These are phyloP conservation scores for Hypsizygus marmoreus DNA, from an alignment of 768 basidiomycete species.

Conservation along the genomic window DNA sequence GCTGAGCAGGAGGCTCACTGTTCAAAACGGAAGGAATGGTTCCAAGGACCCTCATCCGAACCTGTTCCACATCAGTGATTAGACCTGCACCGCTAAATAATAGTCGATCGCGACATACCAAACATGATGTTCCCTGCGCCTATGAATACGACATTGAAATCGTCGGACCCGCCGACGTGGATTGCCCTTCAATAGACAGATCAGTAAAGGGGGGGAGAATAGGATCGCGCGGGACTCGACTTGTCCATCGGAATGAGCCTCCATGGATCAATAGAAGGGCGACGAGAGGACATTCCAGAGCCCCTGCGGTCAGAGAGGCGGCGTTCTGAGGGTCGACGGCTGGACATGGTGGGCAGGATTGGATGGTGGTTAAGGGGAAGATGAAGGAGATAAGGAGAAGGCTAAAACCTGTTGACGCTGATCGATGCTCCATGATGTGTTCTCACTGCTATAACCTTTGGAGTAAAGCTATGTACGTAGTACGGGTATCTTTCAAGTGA, in stretches of 20 bases:
- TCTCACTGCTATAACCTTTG: conserved; percentile 1
- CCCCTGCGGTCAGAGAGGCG: conserved; percentile 46
- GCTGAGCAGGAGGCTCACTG: conserved; percentile 50
- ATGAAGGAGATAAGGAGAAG: conserved; percentile 13
- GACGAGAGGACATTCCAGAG: conserved; percentile 54
- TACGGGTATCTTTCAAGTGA: conserved; percentile 3
- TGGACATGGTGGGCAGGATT: conserved; percentile 28
- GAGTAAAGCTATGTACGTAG: background rate
- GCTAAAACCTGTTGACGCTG: conserved; percentile 7
- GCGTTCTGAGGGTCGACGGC: conserved; percentile 50
- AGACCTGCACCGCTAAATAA: background rate
- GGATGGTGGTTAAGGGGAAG: conserved; percentile 11
- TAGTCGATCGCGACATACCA: conserved; percentile 46
- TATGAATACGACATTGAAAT: conserved; percentile 93
- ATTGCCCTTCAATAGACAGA: conserved; percentile 37
- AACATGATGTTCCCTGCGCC: conserved; percentile 99
- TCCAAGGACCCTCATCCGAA: conserved; percentile 89
- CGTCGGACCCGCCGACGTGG: conserved; percentile 59
- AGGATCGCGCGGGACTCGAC: conserved; percentile 37
- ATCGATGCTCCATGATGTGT: conserved; percentile 12
- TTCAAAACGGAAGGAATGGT: conserved; percentile 89
- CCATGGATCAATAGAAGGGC: conserved; percentile 76
- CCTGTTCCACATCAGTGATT: conserved; percentile 41
- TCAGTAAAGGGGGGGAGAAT: conserved; percentile 11
- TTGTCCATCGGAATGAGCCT: conserved; percentile 80